Evolutionary conservation across 1,139 yeast genomes (phyloP), one percentile per base, ranked within the genome.

Genomic region (Hemisphaericaspora subhashii): DNA sequence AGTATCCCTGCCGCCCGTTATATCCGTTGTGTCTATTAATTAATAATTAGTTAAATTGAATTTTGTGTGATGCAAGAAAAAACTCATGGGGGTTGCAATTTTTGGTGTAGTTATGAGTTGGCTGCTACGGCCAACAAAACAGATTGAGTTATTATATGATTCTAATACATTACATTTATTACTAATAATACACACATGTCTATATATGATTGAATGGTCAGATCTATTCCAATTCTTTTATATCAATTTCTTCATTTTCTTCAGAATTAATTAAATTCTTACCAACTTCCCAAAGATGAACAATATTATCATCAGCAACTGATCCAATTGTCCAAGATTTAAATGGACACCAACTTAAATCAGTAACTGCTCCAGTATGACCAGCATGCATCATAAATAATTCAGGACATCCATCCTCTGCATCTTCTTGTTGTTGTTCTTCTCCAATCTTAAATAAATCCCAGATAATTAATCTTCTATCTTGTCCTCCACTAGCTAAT

Each of bases 371-470:
- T 10, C 88, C 84, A 10, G 87, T 83, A 54, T 85, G 94, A 13
- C 95, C 95, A 26, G 92, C 94, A 53, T 86, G 95, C 81, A 86
- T 83, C 89, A 85, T 83, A 51, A 85, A 71, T 27, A 85, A 61
- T 54, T 86, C 95, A 5, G 92, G 89, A 33, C 85, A 83, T 33
- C 92, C 95, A 53, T 86, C 94, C 44, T 78, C 83, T 28, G 83
- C 86, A 46, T 84, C 84, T 54, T 85, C 95, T 45, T 79, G 86
- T n/a, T 68, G 70, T 56, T 84, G 92, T 52, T 85, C 94, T 49
- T 82, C 86, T 2, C 94, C 94, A 23, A 85, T 81, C 52, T 75
- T 81, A 39, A 69, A 65, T 37, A 85, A 62, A 54, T 85, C 92
- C 95, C 95, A 86, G 5, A 85, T 54, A 33, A 85, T 79, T 20